Conservation (phyloP, 176 grass and related monocot genomes). For the Ensete glaucum region DNA sequence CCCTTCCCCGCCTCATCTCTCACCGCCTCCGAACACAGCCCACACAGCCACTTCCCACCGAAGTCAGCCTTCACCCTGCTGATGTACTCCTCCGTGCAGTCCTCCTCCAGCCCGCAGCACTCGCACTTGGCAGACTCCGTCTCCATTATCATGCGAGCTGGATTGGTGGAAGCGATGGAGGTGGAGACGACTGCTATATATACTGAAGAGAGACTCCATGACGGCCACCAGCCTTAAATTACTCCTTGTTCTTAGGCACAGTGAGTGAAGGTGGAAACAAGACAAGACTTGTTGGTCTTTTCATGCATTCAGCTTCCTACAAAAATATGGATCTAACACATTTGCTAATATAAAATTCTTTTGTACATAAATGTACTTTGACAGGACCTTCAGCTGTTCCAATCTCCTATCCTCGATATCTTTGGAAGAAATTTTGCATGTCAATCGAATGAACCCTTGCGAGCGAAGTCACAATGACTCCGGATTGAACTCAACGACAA, state of each 20-base stretch:
- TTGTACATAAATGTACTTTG: too few species aligned
- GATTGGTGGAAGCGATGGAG: neutral
- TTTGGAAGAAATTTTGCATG: too few species aligned
- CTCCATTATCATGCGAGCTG: slow-evolving; percentile 35
- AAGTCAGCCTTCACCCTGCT: slow-evolving; percentile 62
- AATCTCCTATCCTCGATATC: too few species aligned
- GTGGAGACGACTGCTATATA: neutral
- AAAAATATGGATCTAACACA: too few species aligned
- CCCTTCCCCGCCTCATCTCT: slow-evolving; percentile 55
- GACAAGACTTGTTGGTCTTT: too few species aligned
- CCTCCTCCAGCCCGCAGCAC: slow-evolving; percentile 81
- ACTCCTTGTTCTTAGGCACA: neutral
- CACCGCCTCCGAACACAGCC: slow-evolving; percentile 83
- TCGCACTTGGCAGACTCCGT: slow-evolving; percentile 76
- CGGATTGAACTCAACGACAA: too few species aligned
- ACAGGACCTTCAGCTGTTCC: too few species aligned
- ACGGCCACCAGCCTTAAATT: neutral
- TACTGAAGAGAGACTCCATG: neutral
- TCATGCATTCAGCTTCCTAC: too few species aligned
- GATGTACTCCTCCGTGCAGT: slow-evolving; percentile 93
- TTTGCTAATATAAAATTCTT: too few species aligned
- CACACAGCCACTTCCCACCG: slow-evolving; percentile 73
- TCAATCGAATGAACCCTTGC: too few species aligned
- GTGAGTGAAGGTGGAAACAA: neutral
- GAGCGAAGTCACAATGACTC: too few species aligned